These are phyloP conservation scores for Selaginella moellendorffii DNA, from an alignment of 75 land plant genomes.

Conservation along the genomic window DNA sequence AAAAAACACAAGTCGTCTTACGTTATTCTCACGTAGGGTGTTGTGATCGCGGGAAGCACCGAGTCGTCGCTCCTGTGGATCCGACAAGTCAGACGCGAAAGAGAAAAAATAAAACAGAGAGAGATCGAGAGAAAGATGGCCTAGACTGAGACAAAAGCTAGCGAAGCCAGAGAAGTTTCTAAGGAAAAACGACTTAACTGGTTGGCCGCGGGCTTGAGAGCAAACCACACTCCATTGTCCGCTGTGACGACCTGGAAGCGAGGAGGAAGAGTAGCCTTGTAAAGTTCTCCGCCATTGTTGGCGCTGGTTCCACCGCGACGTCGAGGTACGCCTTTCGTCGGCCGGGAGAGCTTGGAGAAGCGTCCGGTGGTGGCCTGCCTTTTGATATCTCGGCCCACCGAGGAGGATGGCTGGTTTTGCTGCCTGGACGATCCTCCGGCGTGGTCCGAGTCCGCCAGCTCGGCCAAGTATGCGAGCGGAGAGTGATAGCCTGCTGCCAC, in stretches of 20 bases:
- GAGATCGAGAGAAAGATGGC: too few species aligned
- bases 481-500: not conserved
- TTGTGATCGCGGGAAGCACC: constrained; percentile 18
- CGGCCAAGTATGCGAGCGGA: not conserved
- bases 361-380: constrained; percentile 2
- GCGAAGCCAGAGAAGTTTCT: not conserved
- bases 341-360: too few species aligned
- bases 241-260: not conserved
- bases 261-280: too few species aligned
- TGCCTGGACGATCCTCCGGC: not conserved
- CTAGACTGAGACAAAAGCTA: not conserved
- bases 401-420: not conserved
- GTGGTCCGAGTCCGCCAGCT: constrained; percentile 2
- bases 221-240: constrained; percentile 64
- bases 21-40: constrained; percentile 24
- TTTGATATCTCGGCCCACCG: not conserved
- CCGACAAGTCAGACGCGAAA: not conserved
- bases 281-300: too few species aligned
- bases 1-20: too few species aligned
- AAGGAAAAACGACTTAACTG: constrained; percentile 31
- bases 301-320: too few species aligned
- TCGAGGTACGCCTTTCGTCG: too few species aligned
- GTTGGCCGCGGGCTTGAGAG: constrained; percentile 55
- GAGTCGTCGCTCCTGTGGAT: constrained; percentile 3
- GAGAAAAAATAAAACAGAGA: constrained; percentile 3